Evolutionary conservation across 495 filamentous ascomycete genomes (phyloP), one percentile per base, ranked within the genome.

Genomic region (Gamarada debralockiae): DNA sequence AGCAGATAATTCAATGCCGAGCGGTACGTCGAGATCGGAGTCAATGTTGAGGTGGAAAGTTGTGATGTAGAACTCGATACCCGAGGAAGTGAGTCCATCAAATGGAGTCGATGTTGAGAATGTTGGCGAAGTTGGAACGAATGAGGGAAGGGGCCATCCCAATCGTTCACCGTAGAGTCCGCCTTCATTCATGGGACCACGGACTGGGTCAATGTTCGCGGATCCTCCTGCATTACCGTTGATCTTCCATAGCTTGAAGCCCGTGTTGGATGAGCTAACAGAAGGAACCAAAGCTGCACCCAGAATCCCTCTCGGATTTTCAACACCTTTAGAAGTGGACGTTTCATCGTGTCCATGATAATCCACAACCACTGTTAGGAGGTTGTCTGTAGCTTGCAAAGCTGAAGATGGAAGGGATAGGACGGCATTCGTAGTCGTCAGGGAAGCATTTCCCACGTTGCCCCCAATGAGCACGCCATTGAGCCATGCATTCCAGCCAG

Each of bases 161-260:
- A 67, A 27, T 27, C 66, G 47, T 34, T 70, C 65, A 2, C 62
- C 67, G 37, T 61, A 63, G 15, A 70, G 48, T 20, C 64, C 67
- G 22, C 67, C 65, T 56, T 70, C 65, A 48, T 70, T 70, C 65
- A 70, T 67, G 1, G 65, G 67, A 4, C 65, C 65, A 20, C 67
- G 75, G 0, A 75, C 67, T 6, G 70, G 67, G 52, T 91, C 86
- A 1, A 67, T 55, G 62, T 83, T 85, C 44, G 78, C 69, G 40
- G 79, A 78, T 20, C 83, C 85, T 20, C 81, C 83, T 0, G 87
- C 74, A 54, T 87, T 89, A 9, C 86, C 86, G 3, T 85, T 84
- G 12, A 90, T 68, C 57, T 85, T 88, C 86, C 86, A 89, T 24
- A 46, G 42, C 27, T 65, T 76, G 58, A 90, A 79, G 12, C 55